These are phyloP conservation scores for Phytopythium mirpurense DNA, from an alignment of 352 stramenopile species.

Conservation along the genomic window DNA sequence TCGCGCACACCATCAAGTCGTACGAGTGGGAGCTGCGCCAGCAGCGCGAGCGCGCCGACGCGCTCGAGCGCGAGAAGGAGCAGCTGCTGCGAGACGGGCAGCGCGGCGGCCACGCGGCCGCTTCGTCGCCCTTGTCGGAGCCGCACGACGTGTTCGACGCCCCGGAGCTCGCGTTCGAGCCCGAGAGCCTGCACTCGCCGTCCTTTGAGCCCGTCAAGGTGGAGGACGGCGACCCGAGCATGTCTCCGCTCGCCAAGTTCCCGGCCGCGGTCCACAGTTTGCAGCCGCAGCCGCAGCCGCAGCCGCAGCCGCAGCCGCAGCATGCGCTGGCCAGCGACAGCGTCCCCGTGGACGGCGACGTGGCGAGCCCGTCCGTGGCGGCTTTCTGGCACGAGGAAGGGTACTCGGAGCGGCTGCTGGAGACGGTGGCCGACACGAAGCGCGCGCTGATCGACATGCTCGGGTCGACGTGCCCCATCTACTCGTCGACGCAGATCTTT, in stretches of 20 bases:
- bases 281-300: background rate
- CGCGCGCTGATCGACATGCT: slow-evolving; percentile 37
- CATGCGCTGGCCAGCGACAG: too few species aligned
- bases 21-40: slow-evolving; percentile 49
- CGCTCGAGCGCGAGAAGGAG: slow-evolving; percentile 39
- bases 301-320: background rate
- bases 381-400: slow-evolving; percentile 8
- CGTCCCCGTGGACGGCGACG: background rate
- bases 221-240: slow-evolving; percentile 16
- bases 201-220: slow-evolving; percentile 22
- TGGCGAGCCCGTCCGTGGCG: background rate
- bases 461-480: slow-evolving; percentile 23
- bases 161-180: slow-evolving; percentile 11
- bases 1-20: slow-evolving; percentile 46
- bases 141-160: slow-evolving; percentile 1
- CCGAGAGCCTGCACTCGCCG: slow-evolving; percentile 15
- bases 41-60: slow-evolving; percentile 35
- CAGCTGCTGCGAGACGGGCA: slow-evolving; percentile 22
- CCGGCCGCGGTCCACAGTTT: background rate
- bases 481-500: slow-evolving; percentile 43
- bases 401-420: slow-evolving; percentile 18
- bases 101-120: background rate
- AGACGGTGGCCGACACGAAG: slow-evolving; percentile 33
- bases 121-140: background rate
- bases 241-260: slow-evolving; percentile 8